Conservation (phyloP, 1,284 basidiomycete species). For the Rhodotorula sp. region DNA sequence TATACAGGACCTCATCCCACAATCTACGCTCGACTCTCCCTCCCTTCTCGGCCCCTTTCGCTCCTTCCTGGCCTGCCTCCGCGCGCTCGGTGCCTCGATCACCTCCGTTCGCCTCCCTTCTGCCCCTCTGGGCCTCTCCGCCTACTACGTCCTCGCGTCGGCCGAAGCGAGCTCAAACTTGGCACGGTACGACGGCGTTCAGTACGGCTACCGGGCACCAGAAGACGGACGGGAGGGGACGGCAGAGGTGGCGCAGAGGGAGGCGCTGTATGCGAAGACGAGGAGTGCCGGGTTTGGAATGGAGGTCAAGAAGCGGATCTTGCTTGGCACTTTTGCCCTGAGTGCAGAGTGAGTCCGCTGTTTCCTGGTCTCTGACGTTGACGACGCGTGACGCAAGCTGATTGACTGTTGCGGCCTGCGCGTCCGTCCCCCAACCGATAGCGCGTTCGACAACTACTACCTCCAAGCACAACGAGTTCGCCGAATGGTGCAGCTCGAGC, state of each 20-base stretch:
- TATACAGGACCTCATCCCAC: slow-evolving; percentile 73
- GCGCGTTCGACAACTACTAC: slow-evolving; percentile 95
- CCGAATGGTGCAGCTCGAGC: slow-evolving; percentile 68
- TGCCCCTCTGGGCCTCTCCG: slow-evolving; percentile 75
- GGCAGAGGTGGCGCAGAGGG: slow-evolving; percentile 2
- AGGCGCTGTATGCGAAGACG: slow-evolving; percentile 43
- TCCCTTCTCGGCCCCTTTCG: slow-evolving; percentile 56
- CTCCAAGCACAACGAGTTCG: slow-evolving; percentile 84
- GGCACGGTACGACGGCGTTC: slow-evolving; percentile 82
- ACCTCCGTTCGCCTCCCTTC: slow-evolving; percentile 73
- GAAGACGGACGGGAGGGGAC: background rate
- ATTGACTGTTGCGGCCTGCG: background rate
- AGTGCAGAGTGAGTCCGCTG: slow-evolving; percentile 71
- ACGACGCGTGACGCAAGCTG: too few relatives aligned
- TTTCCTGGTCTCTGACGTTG: background rate
- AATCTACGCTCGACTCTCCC: slow-evolving; percentile 50
- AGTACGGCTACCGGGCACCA: slow-evolving; percentile 50
- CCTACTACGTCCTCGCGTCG: slow-evolving; percentile 91
- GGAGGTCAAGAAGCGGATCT: slow-evolving; percentile 81
- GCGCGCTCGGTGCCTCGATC: slow-evolving; percentile 63
- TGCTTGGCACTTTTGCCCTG: slow-evolving; percentile 90
- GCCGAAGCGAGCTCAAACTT: slow-evolving; percentile 94
- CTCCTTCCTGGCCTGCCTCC: slow-evolving; percentile 56
- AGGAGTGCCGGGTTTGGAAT: slow-evolving; percentile 67
- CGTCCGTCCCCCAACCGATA: slow-evolving; percentile 46